phyloP scores from a whole-genome alignment of 108 stramenopile species.

The Mediolabrus comicus region DNA sequence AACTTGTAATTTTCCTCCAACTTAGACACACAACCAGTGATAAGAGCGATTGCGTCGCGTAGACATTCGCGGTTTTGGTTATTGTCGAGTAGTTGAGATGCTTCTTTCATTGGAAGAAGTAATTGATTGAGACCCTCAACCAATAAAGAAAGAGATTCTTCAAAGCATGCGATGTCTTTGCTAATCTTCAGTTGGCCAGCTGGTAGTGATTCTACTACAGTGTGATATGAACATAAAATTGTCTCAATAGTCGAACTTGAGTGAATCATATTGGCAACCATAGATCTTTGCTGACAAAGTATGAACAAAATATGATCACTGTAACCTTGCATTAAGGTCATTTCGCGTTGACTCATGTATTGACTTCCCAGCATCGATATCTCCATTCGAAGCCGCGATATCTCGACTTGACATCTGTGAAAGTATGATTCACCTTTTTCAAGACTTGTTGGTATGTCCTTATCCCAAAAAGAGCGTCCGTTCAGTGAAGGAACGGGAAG shows the following conservation, averaged over 20 bases:
- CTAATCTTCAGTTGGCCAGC: conserved; percentile 32
- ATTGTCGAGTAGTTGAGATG: conserved; percentile 26
- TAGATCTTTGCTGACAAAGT: conserved; percentile 53
- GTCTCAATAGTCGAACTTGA: conserved; percentile 20
- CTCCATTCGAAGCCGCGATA: conserved; percentile 64
- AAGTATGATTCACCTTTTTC: conserved; percentile 69
- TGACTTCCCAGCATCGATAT: conserved; percentile 68
- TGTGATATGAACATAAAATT: conserved; percentile 22
- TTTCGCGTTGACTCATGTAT: conserved; percentile 76
- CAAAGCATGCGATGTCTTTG: conserved; percentile 28
- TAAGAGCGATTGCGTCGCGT: conserved; percentile 31
- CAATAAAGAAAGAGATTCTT: conserved; percentile 22
- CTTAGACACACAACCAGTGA: conserved; percentile 33
- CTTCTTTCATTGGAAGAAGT: conserved; percentile 41
- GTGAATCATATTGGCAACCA: conserved; percentile 37
- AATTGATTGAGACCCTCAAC: conserved; percentile 54
- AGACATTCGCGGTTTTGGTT: conserved; percentile 19
- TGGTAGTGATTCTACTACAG: conserved; percentile 42
- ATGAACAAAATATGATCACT: conserved; percentile 62
- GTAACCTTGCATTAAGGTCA: conserved; percentile 67
- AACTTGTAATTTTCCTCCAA: conserved; percentile 33
- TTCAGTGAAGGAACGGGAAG: conserved; percentile 55
- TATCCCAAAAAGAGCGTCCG: neutral
- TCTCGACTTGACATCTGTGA: conserved; percentile 60
- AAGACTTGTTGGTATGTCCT: conserved; percentile 12